Percentiles rank a stretch among this genome's conserved stretches.
phyloP scores from a whole-genome alignment of 1,284 basidiomycete species.

The Naganishia sp. region DNA sequence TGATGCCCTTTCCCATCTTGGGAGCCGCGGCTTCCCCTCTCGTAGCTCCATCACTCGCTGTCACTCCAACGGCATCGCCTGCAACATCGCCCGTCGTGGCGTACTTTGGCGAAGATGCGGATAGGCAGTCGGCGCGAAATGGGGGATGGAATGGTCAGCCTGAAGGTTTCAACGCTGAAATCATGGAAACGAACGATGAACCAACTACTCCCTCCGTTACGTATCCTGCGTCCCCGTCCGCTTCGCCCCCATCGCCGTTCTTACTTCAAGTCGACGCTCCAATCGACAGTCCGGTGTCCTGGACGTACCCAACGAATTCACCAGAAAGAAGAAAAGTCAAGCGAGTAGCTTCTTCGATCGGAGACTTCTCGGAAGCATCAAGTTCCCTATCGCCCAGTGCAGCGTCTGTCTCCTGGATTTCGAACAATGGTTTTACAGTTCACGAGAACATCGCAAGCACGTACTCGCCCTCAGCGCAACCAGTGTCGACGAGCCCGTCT shows the following conservation, averaged over 20 bases:
- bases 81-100: neutral
- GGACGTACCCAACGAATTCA: too few relatives aligned
- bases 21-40: neutral
- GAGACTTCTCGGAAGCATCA: neutral
- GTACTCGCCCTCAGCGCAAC: neutral
- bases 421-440: neutral
- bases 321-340: neutral
- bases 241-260: neutral
- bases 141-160: neutral
- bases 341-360: neutral
- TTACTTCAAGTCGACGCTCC: neutral
- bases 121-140: neutral
- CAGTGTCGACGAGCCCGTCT: neutral
- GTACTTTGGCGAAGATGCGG: slow-evolving; percentile 1
- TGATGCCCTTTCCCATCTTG: neutral
- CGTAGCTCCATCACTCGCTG: neutral
- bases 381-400: neutral
- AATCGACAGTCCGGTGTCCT: too few relatives aligned
- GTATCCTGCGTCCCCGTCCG: neutral
- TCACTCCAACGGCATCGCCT: slow-evolving; percentile 4
- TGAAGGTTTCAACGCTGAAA: neutral
- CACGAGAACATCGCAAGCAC: slow-evolving; percentile 24
- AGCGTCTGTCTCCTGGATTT: neutral
- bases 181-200: neutral
- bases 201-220: too few relatives aligned